Evolutionary conservation across 1,284 basidiomycete species (phyloP).

Genomic region (Apiotrichum gracile): DNA sequence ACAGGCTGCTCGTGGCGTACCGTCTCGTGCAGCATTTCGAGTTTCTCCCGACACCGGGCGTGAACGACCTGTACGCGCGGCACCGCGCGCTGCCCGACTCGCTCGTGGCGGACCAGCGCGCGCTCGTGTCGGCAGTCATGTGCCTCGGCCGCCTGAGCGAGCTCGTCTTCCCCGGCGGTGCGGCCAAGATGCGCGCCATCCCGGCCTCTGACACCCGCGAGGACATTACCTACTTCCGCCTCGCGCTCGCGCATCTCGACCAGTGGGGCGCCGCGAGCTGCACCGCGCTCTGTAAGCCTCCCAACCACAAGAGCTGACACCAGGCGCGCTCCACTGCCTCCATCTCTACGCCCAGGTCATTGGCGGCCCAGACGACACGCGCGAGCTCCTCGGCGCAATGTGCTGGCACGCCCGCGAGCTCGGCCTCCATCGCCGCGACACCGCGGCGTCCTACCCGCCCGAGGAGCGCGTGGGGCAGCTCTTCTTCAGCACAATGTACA

Average conservation of each 20-base stretch:
- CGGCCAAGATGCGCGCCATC: slow-evolving; percentile 4
- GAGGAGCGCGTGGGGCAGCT: slow-evolving; percentile 19
- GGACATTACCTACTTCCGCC: slow-evolving; percentile 27
- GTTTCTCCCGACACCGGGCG: slow-evolving; percentile 6
- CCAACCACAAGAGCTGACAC: not conserved
- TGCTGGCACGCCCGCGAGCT: slow-evolving; percentile 25
- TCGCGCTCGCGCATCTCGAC: slow-evolving; percentile 20
- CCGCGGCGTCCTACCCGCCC: slow-evolving; percentile 17
- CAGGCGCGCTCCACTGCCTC: slow-evolving; percentile 26
- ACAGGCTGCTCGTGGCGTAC: slow-evolving; percentile 12
- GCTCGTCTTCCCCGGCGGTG: slow-evolving; percentile 6
- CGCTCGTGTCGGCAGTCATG: slow-evolving; percentile 20
- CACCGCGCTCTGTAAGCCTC: slow-evolving; percentile 25
- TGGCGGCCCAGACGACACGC: slow-evolving; percentile 24
- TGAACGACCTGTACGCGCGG: slow-evolving; percentile 17
- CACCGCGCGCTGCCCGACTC: slow-evolving; percentile 19
- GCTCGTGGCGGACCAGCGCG: slow-evolving; percentile 22
- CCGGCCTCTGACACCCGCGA: slow-evolving; percentile 11
- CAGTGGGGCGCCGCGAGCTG: slow-evolving; percentile 18
- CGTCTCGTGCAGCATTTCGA: slow-evolving; percentile 16
- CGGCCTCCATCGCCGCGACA: slow-evolving; percentile 23
- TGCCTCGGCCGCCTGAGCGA: slow-evolving; percentile 17
- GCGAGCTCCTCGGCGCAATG: slow-evolving; percentile 25
- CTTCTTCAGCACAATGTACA: slow-evolving; percentile 24
- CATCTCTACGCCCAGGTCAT: slow-evolving; percentile 19